Percentiles rank a stretch among this genome's conserved stretches.
phyloP scores from a whole-genome alignment of 306 rosid species.

The Fagus sylvatica region DNA sequence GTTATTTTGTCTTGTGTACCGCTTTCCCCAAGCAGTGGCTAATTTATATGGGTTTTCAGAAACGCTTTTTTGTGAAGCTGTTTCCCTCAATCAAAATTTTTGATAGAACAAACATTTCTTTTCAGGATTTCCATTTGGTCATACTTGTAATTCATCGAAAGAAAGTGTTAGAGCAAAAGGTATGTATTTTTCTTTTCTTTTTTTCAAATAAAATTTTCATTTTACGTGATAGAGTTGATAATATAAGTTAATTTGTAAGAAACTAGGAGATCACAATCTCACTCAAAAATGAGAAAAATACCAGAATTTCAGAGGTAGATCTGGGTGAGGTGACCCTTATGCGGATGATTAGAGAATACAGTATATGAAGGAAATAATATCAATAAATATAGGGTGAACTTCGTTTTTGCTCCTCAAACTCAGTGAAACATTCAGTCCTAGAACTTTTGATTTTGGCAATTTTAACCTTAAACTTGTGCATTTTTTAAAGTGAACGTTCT shows the following conservation, averaged over 20 bases:
- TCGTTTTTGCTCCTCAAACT: neutral
- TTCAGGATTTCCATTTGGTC: slow-evolving; percentile 94
- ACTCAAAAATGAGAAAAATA: neutral
- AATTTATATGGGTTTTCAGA: slow-evolving; percentile 34
- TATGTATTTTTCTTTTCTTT: slow-evolving; percentile 45
- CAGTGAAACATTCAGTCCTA: neutral
- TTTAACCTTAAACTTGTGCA: neutral
- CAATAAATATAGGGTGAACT: neutral
- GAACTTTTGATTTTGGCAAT: neutral
- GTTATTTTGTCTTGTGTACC: slow-evolving; percentile 10
- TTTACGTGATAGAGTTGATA: slow-evolving; percentile 32
- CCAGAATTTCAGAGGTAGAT: neutral
- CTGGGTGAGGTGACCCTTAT: neutral
- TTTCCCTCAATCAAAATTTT: slow-evolving; percentile 34
- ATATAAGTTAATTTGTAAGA: slow-evolving; percentile 6
- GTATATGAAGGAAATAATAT: neutral
- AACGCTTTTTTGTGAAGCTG: slow-evolving; percentile 42
- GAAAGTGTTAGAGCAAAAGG: slow-evolving; percentile 87
- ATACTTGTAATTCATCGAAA: slow-evolving; percentile 71
- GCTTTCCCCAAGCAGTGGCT: slow-evolving; percentile 28
- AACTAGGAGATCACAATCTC: neutral
- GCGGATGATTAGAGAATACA: neutral
- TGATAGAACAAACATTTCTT: slow-evolving; percentile 62
- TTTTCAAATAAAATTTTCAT: neutral
- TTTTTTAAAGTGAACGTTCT: too few species aligned